phyloP scores from a whole-genome alignment of 1,139 yeast species.

The Kluyveromyces marxianus region DNA sequence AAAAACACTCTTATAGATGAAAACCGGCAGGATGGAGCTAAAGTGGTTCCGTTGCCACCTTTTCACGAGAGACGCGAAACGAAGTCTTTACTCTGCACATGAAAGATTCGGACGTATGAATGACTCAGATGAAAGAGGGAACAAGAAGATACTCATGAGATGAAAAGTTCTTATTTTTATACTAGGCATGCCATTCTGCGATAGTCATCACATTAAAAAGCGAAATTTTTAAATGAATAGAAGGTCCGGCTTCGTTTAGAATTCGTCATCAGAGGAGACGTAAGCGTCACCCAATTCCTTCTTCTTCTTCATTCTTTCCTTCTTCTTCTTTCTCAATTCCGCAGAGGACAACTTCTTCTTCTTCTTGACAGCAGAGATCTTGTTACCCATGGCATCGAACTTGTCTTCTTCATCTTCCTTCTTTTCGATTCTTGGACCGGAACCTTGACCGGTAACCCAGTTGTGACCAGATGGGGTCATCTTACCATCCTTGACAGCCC shows the following conservation, averaged over 20 bases:
- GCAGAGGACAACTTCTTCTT: slow-evolving; percentile 97
- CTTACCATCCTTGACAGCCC: slow-evolving; percentile 97
- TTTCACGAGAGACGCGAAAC: background rate
- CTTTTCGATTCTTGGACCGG: slow-evolving; percentile 99
- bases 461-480: slow-evolving; percentile 99
- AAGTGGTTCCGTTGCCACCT: background rate
- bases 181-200: background rate
- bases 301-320: slow-evolving; percentile 99
- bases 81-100: slow-evolving; percentile 3
- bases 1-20: slow-evolving; percentile 1
- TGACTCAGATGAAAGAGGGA: too few species aligned
- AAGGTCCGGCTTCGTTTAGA: slow-evolving; percentile 15
- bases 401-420: slow-evolving; percentile 95
- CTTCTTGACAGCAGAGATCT: slow-evolving; percentile 94
- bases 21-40: background rate
- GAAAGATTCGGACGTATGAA: background rate
- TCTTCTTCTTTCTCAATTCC: slow-evolving; percentile 99
- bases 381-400: slow-evolving; percentile 99
- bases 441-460: slow-evolving; percentile 99
- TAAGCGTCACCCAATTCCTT: slow-evolving; percentile 99
- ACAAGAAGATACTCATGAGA: too few species aligned
- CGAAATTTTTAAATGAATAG: slow-evolving; percentile 3
- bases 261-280: slow-evolving; percentile 82
- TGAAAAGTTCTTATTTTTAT: background rate
- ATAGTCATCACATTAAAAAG: background rate